Base-by-base conservation (phyloP, 2,329 filamentous ascomycete genomes). In the Arthrobotrys sphaeroides region DNA sequence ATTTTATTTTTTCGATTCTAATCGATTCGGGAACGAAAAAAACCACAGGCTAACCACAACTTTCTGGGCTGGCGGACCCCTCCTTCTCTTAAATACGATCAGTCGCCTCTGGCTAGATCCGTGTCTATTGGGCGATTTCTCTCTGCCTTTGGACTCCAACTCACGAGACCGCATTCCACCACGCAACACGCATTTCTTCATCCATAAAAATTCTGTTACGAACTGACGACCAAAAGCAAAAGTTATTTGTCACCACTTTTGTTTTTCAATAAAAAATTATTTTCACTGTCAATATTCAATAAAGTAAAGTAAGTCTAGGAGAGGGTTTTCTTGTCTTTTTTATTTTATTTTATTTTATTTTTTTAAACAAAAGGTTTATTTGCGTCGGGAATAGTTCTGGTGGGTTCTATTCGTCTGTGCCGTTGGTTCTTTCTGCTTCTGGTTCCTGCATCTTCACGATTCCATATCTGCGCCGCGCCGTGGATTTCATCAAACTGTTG, bases 401-500 rank as follows among this genome's bases (percentile, higher is more conserved):
- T n/a, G 75, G 78, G 38, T 66, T 31, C 36, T 26, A 16, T 51
- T 72, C 64, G 65, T 73, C 75, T 78, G 60, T 78, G 60, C 65
- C 38, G 53, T 72, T 62, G 67, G 38, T 43, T 55, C 60, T 73
- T 74, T 59, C 51, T 62, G 5, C 18, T 22, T 59, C 26, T 16
- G 4, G 47, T 33, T 18, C 47, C 26, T 73, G 66, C 66, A 26
- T 67, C 73, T 78, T 77, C 61, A 43, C 51, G 49, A 51, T 51
- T 64, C 65, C 53, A 38, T 53, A 68, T 51, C 49, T 67, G 47
- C 43, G 24, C 42, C 33, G 42, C 26, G 5, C 38, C 42, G 33
- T 59, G 66, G 60, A 65, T 36, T 38, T 66, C 45, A 73, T 73
- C n/a, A n/a, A n/a, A n/a, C n/a, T 78, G 77, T 77, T 74, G 77